A percentile compares a stretch with the other conserved stretches of the same genome.
These are phyloP conservation scores for Lasiosphaeria hispida DNA, from an alignment of 495 filamentous ascomycete species.

Conservation along the genomic window DNA sequence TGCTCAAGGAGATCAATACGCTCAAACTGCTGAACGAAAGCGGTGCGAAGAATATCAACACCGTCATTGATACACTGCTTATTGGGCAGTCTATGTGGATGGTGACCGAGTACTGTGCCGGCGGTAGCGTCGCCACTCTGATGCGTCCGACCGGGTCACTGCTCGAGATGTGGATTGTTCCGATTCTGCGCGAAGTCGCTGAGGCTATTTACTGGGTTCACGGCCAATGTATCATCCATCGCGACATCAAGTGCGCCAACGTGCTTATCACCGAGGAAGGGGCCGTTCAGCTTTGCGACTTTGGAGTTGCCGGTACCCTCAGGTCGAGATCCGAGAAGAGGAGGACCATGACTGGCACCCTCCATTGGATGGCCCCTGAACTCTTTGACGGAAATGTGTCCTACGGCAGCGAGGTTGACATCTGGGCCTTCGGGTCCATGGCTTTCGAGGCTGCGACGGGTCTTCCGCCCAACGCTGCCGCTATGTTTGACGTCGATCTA, in stretches of 20 bases:
- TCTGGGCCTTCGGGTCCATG: conserved; percentile 16
- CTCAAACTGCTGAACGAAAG: conserved; percentile 2
- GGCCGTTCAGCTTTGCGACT: conserved; percentile 12
- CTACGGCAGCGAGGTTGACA: conserved; percentile 13
- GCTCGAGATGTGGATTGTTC: conserved; percentile 11
- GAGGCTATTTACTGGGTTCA: conserved; percentile 12
- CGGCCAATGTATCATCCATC: conserved; percentile 7
- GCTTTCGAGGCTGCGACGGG: conserved; percentile 11
- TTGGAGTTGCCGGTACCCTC: conserved; percentile 10
- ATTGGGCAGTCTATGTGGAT: conserved; percentile 14
- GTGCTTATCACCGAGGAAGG: conserved; percentile 8
- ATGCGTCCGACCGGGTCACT: conserved; percentile 6
- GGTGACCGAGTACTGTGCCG: conserved; percentile 14
- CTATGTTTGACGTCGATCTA: neutral
- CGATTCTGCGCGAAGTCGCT: conserved; percentile 12
- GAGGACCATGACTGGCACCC: conserved; percentile 13
- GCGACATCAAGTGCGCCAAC: conserved; percentile 16
- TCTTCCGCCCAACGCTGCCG: conserved; percentile 9
- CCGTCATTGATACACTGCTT: conserved; percentile 14
- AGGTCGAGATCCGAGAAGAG: conserved; percentile 7
- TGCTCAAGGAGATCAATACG: conserved; percentile 10
- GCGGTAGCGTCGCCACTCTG: conserved; percentile 12
- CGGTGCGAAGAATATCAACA: conserved; percentile 10
- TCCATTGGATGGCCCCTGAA: conserved; percentile 18
- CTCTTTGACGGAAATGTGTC: conserved; percentile 7